Conservation (phyloP, 2,329 filamentous ascomycete species). For the Blastomyces parvus region DNA sequence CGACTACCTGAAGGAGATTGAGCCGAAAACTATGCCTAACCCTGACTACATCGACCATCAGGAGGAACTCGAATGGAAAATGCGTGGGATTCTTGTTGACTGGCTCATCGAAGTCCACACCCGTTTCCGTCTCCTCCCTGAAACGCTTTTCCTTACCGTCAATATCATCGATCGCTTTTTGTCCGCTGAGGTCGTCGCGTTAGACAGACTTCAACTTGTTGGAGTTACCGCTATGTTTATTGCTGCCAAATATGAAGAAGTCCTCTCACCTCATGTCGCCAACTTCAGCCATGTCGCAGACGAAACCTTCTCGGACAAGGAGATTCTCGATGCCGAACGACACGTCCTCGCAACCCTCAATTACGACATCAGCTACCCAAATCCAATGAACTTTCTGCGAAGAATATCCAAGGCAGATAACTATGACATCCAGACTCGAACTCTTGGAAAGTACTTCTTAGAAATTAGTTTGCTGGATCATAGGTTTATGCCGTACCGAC, state of each 20-base stretch:
- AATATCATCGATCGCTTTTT: constrained; percentile 98
- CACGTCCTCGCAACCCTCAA: constrained; percentile 84
- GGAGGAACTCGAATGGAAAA: constrained; percentile 94
- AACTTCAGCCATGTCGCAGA: constrained; percentile 97
- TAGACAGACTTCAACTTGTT: constrained; percentile 96
- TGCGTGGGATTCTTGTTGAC: constrained; percentile 94
- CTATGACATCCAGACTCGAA: constrained; percentile 97
- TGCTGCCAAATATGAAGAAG: constrained; percentile 95
- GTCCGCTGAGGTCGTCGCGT: constrained; percentile 84
- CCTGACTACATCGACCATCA: constrained; percentile 95
- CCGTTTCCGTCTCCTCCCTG: constrained; percentile 80
- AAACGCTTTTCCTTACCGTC: constrained; percentile 88
- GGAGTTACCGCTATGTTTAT: constrained; percentile 93
- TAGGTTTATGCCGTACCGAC: constrained; percentile 79
- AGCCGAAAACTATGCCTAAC: constrained; percentile 68
- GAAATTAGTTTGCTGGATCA: constrained; percentile 95
- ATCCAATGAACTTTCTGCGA: constrained; percentile 99
- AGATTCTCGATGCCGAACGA: constrained; percentile 94
- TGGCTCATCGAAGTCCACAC: constrained; percentile 96
- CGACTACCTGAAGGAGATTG: constrained; percentile 75
- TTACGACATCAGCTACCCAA: constrained; percentile 97
- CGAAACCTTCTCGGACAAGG: constrained; percentile 86
- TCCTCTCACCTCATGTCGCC: constrained; percentile 88
- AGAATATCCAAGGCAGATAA: constrained; percentile 98
- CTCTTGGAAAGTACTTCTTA: constrained; percentile 93